Evolutionary conservation across 2,329 filamentous ascomycete genomes (phyloP), one percentile per base, ranked within the genome.

Genomic region (Pestalotiopsis sp.): DNA sequence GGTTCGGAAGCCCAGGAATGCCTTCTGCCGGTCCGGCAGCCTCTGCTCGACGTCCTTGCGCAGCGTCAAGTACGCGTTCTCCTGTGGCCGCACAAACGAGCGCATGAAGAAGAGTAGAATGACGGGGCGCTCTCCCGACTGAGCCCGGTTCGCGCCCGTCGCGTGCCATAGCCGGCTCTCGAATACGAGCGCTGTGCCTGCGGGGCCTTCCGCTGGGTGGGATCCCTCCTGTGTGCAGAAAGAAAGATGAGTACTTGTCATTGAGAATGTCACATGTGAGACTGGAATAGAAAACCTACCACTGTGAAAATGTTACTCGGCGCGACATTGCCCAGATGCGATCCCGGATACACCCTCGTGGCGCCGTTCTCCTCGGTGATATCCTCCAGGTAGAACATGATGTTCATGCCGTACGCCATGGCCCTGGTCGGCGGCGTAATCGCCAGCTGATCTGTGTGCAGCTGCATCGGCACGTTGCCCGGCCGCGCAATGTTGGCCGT

Each of bases 301-400:
- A 72, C 62, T 49, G 64, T 69, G 69, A 71, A 76, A 23, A 73
- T 68, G 55, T 76, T 71, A 66, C 69, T 25, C 9, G 71, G 74
- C 3, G 74, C 74, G 45, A 75, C 61, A 20, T 70, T 45, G 31
- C 74, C 74, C 12, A 66, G 65, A 67, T 76, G 74, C 6, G 70
- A 73, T 2, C 66, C 71, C 1, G 75, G 75, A 39, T 78, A 67
- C 71, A 76, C 75, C 70, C 78, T 70, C 4, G 75, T 77, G 31
- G 64, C 74, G 36, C 74, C 75, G 65, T 73, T 76, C 45, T 73
- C 76, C 57, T 80, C 78, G 3, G 76, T 79, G 9, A 72, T 76
- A 58, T 82, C 80, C 1, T 73, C 73, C 0, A 79, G 71, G 60
- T 70, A 76, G 61, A 64, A 75, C 65, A 74, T 71, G 60, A 75